Conservation (phyloP, 73 alveolate species). For the Tetrahymena thermophila region DNA sequence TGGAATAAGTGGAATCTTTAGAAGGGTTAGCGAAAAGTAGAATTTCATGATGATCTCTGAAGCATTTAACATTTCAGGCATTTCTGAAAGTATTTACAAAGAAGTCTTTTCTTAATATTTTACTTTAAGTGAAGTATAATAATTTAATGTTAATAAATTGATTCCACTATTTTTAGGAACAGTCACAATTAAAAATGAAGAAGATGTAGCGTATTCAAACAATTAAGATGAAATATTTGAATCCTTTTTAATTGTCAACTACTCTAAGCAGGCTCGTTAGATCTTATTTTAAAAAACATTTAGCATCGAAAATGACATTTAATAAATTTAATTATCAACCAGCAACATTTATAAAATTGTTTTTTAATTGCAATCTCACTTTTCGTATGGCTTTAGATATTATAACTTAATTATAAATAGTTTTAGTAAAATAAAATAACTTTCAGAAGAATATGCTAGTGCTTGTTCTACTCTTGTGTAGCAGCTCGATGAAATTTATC, state of each 20-base stretch:
- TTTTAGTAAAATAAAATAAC: background rate
- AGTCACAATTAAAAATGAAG: background rate
- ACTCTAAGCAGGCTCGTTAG: background rate
- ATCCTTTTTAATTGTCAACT: background rate
- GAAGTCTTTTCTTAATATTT: background rate
- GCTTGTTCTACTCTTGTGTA: background rate
- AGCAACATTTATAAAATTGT: background rate
- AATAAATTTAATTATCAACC: background rate
- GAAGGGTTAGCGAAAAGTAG: background rate
- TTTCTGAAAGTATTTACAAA: background rate
- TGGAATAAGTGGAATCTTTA: background rate
- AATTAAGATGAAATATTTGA: background rate
- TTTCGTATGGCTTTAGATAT: background rate
- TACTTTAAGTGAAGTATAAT: background rate
- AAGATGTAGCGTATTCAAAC: background rate
- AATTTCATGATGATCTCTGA: background rate
- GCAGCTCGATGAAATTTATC: background rate
- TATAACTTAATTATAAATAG: background rate
- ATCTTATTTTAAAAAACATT: background rate
- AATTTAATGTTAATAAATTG: background rate
- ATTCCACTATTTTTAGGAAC: background rate
- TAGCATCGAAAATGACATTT: background rate
- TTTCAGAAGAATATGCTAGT: background rate
- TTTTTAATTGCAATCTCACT: background rate
- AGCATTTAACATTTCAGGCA: background rate